These are phyloP conservation scores for Phytophthora litchii DNA, from an alignment of 352 stramenopile genomes.

Conservation along the genomic window DNA sequence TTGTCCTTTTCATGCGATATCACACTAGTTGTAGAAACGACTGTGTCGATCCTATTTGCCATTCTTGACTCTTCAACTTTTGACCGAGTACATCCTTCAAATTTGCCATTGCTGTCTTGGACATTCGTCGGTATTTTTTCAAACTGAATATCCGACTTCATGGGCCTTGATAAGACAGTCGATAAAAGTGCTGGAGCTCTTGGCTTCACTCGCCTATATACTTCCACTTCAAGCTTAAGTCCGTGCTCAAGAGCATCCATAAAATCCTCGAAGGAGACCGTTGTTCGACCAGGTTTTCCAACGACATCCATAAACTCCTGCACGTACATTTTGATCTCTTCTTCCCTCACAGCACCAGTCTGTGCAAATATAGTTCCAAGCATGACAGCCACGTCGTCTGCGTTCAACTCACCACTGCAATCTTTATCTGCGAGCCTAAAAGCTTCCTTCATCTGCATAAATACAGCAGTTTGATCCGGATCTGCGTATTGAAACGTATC, in stretches of 20 bases:
- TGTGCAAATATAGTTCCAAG: constrained; percentile 81
- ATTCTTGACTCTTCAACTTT: no score
- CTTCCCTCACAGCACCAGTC: constrained; percentile 72
- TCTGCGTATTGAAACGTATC: constrained; percentile 80
- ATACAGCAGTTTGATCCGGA: constrained; percentile 79
- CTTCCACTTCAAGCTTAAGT: constrained; percentile 79
- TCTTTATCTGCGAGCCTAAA: constrained; percentile 82
- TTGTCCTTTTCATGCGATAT: background rate
- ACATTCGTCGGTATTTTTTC: background rate
- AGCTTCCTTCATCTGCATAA: constrained; percentile 90
- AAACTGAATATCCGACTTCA: background rate
- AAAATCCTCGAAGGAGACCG: constrained; percentile 84
- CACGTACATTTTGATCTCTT: constrained; percentile 75
- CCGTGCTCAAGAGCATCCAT: constrained; percentile 78
- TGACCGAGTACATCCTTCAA: no score
- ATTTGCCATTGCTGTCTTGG: no score
- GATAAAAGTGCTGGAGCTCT: constrained; percentile 1
- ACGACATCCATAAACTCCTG: constrained; percentile 77
- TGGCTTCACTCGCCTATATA: constrained; percentile 42
- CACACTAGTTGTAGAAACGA: background rate
- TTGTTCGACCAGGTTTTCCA: constrained; percentile 67
- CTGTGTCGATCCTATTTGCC: no score
- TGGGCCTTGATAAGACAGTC: background rate
- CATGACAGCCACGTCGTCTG: constrained; percentile 78
- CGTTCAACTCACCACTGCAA: constrained; percentile 82